Evolutionary conservation across 2,329 filamentous ascomycete species (phyloP).

Genomic region (Cladophialophora bantiana): DNA sequence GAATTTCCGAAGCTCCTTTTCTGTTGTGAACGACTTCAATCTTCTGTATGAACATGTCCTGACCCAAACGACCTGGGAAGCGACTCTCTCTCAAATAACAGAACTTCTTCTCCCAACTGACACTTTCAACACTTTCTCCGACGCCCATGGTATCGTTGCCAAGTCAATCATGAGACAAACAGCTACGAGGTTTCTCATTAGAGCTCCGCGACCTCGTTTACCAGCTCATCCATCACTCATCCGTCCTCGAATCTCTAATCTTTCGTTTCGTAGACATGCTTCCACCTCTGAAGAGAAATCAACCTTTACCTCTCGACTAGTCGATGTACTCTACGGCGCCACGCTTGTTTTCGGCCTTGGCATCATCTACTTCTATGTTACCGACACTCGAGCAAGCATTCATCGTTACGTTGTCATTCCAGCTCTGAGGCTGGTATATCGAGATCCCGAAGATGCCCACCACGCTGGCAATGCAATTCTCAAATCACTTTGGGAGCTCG

Average conservation of each 20-base stretch:
- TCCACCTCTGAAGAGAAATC: constrained; percentile 35
- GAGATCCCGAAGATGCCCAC: constrained; percentile 82
- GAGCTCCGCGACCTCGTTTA: constrained; percentile 19
- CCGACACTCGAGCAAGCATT: constrained; percentile 74
- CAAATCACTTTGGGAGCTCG: constrained; percentile 74
- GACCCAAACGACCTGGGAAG: background rate
- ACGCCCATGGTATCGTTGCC: background rate
- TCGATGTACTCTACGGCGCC: constrained; percentile 62
- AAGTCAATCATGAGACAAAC: constrained; percentile 19
- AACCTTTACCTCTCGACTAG: constrained; percentile 52
- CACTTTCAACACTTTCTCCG: background rate
- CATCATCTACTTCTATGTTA: constrained; percentile 71
- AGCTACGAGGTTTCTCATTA: constrained; percentile 18
- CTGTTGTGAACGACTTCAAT: background rate
- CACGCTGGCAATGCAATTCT: constrained; percentile 75
- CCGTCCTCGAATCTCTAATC: constrained; percentile 7
- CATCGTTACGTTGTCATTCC: constrained; percentile 70
- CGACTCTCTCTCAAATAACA: background rate
- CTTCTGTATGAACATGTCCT: background rate
- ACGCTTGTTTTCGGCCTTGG: constrained; percentile 58
- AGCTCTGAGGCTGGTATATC: constrained; percentile 50
- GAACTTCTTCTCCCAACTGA: background rate
- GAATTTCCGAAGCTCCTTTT: constrained; percentile 5
- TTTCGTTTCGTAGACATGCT: constrained; percentile 29
- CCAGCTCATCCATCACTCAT: background rate